phyloP scores from a whole-genome alignment of 345 rosid species.

The Linum tenue region DNA sequence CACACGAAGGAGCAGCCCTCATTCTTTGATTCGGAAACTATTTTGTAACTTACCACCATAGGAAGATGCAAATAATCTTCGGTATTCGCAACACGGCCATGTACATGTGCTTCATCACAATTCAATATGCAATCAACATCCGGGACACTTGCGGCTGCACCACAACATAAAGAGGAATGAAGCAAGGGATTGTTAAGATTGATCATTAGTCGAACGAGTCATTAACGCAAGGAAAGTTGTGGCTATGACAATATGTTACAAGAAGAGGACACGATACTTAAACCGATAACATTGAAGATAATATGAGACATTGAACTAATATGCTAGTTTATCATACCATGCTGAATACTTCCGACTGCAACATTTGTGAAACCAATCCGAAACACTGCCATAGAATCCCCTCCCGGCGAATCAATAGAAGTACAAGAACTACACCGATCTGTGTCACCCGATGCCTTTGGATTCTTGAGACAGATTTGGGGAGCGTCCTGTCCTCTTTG shows the following conservation, averaged over 20 bases:
- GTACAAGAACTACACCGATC: conserved; percentile 16
- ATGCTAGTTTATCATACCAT: conserved; percentile 28
- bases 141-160: conserved; percentile 39
- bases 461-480: conserved; percentile 39
- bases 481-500: conserved; percentile 74
- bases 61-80: conserved; percentile 65
- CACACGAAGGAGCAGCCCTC: neutral
- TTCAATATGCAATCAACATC: conserved; percentile 50
- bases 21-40: neutral
- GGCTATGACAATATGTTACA: no score
- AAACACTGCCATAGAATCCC: conserved; percentile 25
- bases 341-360: conserved; percentile 45
- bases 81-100: conserved; percentile 17
- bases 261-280: neutral
- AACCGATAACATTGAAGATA: neutral
- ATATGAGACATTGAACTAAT: neutral
- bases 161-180: conserved; percentile 4
- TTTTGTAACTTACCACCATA: conserved; percentile 43
- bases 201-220: no score
- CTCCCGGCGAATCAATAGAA: conserved; percentile 19
- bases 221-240: no score
- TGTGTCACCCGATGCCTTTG: conserved; percentile 16
- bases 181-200: no score
- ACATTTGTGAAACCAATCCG: conserved; percentile 74
- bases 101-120: conserved; percentile 46